Evolutionary conservation across 2,329 filamentous ascomycete genomes (phyloP), one percentile per base, ranked within the genome.

Genomic region (Rutstroemia sydowiana): DNA sequence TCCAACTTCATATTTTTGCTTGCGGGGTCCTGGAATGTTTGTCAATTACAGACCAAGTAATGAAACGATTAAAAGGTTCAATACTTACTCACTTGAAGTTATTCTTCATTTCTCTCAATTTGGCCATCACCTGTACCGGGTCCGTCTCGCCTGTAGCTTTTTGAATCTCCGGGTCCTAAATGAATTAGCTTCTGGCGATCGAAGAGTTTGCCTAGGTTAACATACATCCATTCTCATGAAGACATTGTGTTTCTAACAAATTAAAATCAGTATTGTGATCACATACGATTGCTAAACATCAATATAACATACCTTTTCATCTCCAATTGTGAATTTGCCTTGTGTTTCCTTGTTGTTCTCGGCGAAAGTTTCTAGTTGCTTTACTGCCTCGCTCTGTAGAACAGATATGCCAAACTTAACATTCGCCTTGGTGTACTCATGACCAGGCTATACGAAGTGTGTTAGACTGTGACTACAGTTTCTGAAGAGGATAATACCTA

Each of bases 361-460:
- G 1, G 88, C 87, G 67, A 89, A 96, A 0, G 77, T 75, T 59
- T 87, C 75, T 30, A 98, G 75, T 61, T 84, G 86, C 74, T 87
- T 83, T 57, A 96, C 81, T 0, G 87, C 76, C 45, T 87, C 83
- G 39, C 79, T 86, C 63, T 88, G 82, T 51, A 85, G 73, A 14
- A 97, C 85, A 2, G 84, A 85, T 54, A 86, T 72, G 44, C 82
- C 84, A 66, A 98, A 98, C 67, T 89, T 89, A 63, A 93, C 89
- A 65, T 98, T 98, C 47, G 85, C 79, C 70, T 93, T 95, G n/a
- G 93, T 98, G 72, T 98, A 98, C 69, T 97, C 93, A 64, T 98
- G 93, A 3, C 93, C 93, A 16, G 92, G 91, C 85, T 92, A 56
- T 20, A 20, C 37, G 1, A 13, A 53, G 14, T 8, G 8, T 32